Evolutionary conservation across 169 alveolate species (phyloP).

Genomic region (Plasmodium vivax): DNA sequence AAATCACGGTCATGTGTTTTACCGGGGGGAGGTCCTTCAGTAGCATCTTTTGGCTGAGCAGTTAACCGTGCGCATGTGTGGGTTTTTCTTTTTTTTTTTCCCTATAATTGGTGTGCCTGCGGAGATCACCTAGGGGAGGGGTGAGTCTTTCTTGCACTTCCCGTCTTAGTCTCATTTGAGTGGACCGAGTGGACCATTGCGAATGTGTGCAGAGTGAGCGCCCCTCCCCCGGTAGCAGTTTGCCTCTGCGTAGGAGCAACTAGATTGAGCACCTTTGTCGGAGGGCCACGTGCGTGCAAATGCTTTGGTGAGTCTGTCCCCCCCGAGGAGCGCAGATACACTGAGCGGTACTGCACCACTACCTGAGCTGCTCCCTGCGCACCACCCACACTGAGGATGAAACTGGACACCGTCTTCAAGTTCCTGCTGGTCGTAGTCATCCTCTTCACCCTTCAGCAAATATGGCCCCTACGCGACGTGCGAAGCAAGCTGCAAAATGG

Average conservation of each 20-base stretch:
- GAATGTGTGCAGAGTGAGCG: background rate
- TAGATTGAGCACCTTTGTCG: background rate
- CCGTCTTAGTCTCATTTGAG: background rate
- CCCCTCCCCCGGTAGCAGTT: background rate
- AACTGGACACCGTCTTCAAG: slow-evolving; percentile 35
- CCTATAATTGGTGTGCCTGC: background rate
- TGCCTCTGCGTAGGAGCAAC: background rate
- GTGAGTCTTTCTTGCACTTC: background rate
- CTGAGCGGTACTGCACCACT: background rate
- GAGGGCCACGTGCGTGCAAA: background rate
- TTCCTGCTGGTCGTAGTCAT: slow-evolving; percentile 17
- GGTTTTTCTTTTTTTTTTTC: no score
- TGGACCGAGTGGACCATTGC: background rate
- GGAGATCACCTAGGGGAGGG: background rate
- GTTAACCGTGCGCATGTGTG: background rate
- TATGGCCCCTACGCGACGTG: slow-evolving; percentile 25
- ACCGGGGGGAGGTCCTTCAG: background rate
- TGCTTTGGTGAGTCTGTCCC: background rate
- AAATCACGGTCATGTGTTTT: no score
- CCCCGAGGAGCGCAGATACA: no score
- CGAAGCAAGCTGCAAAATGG: background rate
- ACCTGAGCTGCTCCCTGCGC: background rate
- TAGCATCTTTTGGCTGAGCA: background rate
- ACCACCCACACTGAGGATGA: slow-evolving; percentile 5
- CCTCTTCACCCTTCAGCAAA: slow-evolving; percentile 22